These are phyloP conservation scores for Penicillium palitans DNA, from an alignment of 2,329 filamentous ascomycete genomes.

Conservation along the genomic window DNA sequence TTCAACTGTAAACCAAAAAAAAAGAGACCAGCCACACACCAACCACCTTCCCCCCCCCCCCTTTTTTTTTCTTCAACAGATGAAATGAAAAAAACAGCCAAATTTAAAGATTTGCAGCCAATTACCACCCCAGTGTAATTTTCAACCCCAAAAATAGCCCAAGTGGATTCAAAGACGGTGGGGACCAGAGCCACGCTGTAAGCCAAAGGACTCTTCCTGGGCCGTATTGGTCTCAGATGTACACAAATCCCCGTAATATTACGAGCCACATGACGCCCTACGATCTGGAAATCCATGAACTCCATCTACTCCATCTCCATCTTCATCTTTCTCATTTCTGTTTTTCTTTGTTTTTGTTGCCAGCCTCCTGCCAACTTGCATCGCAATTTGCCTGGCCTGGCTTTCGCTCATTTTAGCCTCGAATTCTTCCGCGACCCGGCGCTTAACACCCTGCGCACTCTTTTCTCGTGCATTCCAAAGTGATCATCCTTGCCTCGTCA, in stretches of 20 bases:
- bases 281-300: slow-evolving; percentile 23
- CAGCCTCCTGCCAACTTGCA: not conserved
- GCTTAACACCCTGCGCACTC: slow-evolving; percentile 25
- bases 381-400: not conserved
- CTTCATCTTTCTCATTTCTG: slow-evolving; percentile 5
- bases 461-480: slow-evolving; percentile 18
- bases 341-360: slow-evolving; percentile 1
- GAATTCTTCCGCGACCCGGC: slow-evolving; percentile 14
- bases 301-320: slow-evolving; percentile 7
- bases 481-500: slow-evolving; percentile 7
- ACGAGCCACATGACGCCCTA: slow-evolving; percentile 27
- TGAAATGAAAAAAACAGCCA: slow-evolving; percentile 4
- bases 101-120: not conserved
- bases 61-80: not conserved
- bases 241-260: slow-evolving; percentile 22
- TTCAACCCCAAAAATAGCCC: slow-evolving; percentile 26
- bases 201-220: not conserved
- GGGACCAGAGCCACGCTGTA: slow-evolving; percentile 6
- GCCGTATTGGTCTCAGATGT: slow-evolving; percentile 11
- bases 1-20: not conserved
- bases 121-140: slow-evolving; percentile 6
- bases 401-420: slow-evolving; percentile 7
- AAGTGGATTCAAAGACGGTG: slow-evolving; percentile 16
- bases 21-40: not conserved
- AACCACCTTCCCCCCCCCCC: not conserved